These are phyloP conservation scores for Saturnispora dispora DNA, from an alignment of 805 yeast genomes.

Conservation along the genomic window DNA sequence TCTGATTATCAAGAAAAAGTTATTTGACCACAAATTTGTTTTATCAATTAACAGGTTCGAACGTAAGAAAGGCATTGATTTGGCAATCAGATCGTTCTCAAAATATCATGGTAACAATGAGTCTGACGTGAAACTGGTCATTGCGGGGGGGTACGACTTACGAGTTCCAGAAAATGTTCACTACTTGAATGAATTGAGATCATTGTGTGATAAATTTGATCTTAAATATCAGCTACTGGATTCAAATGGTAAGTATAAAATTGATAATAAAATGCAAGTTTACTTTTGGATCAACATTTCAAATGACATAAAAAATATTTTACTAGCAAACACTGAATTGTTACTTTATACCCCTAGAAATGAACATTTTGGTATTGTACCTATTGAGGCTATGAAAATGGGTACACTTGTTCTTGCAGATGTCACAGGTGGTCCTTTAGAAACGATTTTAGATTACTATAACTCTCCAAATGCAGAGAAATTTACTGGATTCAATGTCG, in stretches of 20 bases:
- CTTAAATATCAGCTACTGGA: conserved; percentile 1
- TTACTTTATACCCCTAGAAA: conserved; percentile 81
- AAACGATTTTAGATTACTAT: conserved; percentile 44
- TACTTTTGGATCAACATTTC: conserved; percentile 73
- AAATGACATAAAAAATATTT: conserved; percentile 50
- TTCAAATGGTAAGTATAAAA: background rate
- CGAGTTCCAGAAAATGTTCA: conserved; percentile 67
- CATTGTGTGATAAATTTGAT: conserved; percentile 30
- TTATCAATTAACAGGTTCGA: conserved; percentile 86
- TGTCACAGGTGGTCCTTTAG: conserved; percentile 88
- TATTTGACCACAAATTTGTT: conserved; percentile 36
- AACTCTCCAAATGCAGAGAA: conserved; percentile 7
- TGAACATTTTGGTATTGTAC: conserved; percentile 98
- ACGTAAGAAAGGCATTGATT: conserved; percentile 67
- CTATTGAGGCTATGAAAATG: conserved; percentile 85
- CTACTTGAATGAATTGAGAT: conserved; percentile 53
- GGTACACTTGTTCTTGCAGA: conserved; percentile 81
- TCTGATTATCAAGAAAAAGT: conserved; percentile 29
- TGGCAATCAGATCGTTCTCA: conserved; percentile 67
- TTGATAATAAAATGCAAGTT: conserved; percentile 11
- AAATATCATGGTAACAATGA: conserved; percentile 27
- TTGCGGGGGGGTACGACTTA: conserved; percentile 89
- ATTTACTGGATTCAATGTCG: conserved; percentile 54
- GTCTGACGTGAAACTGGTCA: conserved; percentile 41
- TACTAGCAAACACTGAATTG: conserved; percentile 48